Base-by-base conservation (phyloP, 768 basidiomycete genomes). In the Leccinum subgranulosum region DNA sequence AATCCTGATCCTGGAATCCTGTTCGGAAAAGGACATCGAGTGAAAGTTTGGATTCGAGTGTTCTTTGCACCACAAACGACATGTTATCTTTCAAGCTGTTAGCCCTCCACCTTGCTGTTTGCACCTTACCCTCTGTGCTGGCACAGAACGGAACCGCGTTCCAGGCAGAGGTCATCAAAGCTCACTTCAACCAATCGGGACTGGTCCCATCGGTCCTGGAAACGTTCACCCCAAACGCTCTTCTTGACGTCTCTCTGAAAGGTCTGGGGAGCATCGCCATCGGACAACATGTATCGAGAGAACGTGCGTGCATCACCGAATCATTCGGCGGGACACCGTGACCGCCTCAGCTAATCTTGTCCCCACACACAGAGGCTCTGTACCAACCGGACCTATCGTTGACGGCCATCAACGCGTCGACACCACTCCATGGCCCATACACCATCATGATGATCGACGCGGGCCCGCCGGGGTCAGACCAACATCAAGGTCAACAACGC, bases 371-470 rank as follows among this genome's bases (percentile, higher is more conserved):
- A 92, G 89, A 85, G 74, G 84, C 80, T 56, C 73, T 75, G 10
- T 73, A 79, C 21, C 73, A 76, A 25, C 90, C 90, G 6, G 73
- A 71, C 6, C 70, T 91, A 59, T 75, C 77, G 12, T 64, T 89
- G 54, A 75, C 76, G 6, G 74, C 83, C 11, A 78, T 74, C 50
- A 82, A 83, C 70, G 71, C 77, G 33, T 78, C 82, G 25, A 70
- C 75, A 15, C 34, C 69, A 11, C 69, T 87, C 53, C 69, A 69
- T 36, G 81, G 80, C 12, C 79, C 72, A 43, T 90, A 79, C 73
- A 90, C 90, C 25, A 68, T 92, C 34, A 76, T 82, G 52, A 88
- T 94, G 88, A 80, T 84, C 29, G 91, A 94, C 64, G 87, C 88
- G 12, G 84, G 84, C 57, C 67, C 81, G 23, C 85, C 86, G 36